Evolutionary conservation across 2,329 filamentous ascomycete genomes (phyloP).

Genomic region (Apiospora phragmitis): DNA sequence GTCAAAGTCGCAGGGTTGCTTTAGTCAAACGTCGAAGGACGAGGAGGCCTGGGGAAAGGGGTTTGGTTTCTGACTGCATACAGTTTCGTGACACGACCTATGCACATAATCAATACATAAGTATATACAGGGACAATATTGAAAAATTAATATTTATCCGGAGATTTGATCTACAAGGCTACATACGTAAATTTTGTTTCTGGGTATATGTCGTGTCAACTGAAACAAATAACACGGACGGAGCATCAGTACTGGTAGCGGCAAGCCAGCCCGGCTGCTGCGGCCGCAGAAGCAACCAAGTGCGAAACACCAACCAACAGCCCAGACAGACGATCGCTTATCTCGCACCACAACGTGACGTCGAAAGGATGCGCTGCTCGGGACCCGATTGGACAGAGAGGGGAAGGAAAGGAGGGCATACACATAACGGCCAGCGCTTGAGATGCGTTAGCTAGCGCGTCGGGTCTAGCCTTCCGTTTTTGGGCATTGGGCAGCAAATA

Average conservation of each 20-base stretch:
- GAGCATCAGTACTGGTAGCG: background rate
- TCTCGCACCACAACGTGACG: background rate
- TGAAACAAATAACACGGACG: background rate
- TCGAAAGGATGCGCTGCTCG: background rate
- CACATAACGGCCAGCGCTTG: background rate
- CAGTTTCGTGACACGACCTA: background rate
- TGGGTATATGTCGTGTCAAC: background rate
- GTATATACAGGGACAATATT: background rate
- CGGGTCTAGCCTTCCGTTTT: background rate
- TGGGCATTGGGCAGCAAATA: background rate
- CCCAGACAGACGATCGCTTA: background rate
- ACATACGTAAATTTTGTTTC: background rate
- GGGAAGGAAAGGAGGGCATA: background rate
- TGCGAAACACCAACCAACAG: background rate
- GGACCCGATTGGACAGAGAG: background rate
- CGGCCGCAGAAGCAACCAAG: background rate
- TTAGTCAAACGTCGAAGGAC: background rate
- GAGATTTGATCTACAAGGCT: background rate
- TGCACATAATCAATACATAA: background rate
- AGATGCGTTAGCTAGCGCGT: background rate
- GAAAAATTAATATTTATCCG: background rate
- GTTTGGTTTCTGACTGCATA: background rate
- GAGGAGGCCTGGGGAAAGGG: background rate
- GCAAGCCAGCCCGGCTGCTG: background rate
- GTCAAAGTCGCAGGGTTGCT: background rate